Evolutionary conservation across 2,329 filamentous ascomycete species (phyloP).

Genomic region (Arthroderma sp.): DNA sequence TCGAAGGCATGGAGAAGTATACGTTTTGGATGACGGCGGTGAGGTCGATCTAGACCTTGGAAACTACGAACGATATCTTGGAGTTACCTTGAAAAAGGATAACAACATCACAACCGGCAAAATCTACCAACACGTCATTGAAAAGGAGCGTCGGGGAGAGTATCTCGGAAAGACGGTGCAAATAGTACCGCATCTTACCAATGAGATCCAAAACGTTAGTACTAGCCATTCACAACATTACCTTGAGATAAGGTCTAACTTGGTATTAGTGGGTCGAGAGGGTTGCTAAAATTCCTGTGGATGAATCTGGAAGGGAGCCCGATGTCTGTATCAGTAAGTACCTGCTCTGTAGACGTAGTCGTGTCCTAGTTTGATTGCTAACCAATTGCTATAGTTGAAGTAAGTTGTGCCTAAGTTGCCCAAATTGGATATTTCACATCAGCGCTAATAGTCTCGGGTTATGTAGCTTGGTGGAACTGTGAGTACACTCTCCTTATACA

Average conservation of each 20-base stretch:
- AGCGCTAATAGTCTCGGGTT: too few relatives aligned
- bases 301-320: conserved; percentile 67
- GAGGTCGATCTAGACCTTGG: conserved; percentile 64
- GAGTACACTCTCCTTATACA: neutral
- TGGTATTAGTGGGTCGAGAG: conserved; percentile 57
- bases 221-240: too few relatives aligned
- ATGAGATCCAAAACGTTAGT: conserved; percentile 59
- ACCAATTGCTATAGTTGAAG: neutral
- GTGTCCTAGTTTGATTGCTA: conserved; percentile 19
- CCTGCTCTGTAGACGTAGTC: too few relatives aligned
- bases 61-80: conserved; percentile 71
- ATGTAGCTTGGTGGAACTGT: conserved; percentile 36
- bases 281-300: conserved; percentile 72
- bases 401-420: conserved; percentile 13
- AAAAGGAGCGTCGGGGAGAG: conserved; percentile 56
- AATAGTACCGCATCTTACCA: conserved; percentile 62
- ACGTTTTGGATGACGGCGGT: conserved; percentile 72
- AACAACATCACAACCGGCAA: conserved; percentile 98
- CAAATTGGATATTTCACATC: conserved; percentile 40
- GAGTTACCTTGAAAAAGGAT: conserved; percentile 66
- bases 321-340: conserved; percentile 66
- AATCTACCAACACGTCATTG: conserved; percentile 81
- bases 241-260: too few relatives aligned
- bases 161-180: conserved; percentile 85
- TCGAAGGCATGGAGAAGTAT: conserved; percentile 69